phyloP scores from a whole-genome alignment of 2,329 filamentous ascomycete genomes.

The Ramularia endophylla region DNA sequence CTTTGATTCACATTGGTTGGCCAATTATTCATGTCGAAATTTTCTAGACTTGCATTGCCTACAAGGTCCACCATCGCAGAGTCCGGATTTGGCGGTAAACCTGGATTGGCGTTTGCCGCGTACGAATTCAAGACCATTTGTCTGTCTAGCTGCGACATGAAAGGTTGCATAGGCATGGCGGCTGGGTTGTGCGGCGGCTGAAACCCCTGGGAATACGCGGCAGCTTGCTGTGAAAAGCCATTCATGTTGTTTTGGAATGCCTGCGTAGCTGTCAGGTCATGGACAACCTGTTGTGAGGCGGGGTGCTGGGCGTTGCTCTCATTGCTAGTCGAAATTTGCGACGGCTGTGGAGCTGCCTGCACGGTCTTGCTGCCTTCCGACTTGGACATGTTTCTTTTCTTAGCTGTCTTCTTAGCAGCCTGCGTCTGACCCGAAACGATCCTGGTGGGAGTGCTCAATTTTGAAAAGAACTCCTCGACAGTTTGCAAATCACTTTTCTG shows the following conservation, averaged over 20 bases:
- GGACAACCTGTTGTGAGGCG: slow-evolving; percentile 18
- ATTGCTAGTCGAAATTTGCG: slow-evolving; percentile 6
- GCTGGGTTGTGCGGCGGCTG: slow-evolving; percentile 26
- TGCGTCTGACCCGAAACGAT: slow-evolving; percentile 25
- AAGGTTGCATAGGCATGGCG: slow-evolving; percentile 30
- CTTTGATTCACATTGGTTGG: slow-evolving; percentile 12
- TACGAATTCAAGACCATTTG: slow-evolving; percentile 74
- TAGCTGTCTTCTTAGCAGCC: slow-evolving; percentile 25
- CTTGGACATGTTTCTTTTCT: slow-evolving; percentile 27
- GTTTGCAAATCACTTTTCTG: slow-evolving; percentile 88
- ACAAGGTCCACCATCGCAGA: slow-evolving; percentile 10
- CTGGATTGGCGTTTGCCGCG: slow-evolving; percentile 42
- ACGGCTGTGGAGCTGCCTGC: slow-evolving; percentile 13
- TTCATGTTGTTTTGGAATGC: slow-evolving; percentile 11
- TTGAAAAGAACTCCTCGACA: slow-evolving; percentile 89
- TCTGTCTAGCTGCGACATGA: slow-evolving; percentile 65
- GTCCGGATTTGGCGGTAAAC: slow-evolving; percentile 27
- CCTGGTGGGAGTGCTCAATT: slow-evolving; percentile 57
- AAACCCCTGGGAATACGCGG: slow-evolving; percentile 34
- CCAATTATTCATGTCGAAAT: slow-evolving; percentile 25
- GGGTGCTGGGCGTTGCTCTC: slow-evolving; percentile 20
- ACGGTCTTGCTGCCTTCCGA: slow-evolving; percentile 18
- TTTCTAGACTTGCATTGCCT: slow-evolving; percentile 15
- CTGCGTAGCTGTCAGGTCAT: slow-evolving; percentile 15
- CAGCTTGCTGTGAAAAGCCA: slow-evolving; percentile 41